phyloP scores from a whole-genome alignment of 2,329 filamentous ascomycete genomes.

The Trichoderma koningii region DNA sequence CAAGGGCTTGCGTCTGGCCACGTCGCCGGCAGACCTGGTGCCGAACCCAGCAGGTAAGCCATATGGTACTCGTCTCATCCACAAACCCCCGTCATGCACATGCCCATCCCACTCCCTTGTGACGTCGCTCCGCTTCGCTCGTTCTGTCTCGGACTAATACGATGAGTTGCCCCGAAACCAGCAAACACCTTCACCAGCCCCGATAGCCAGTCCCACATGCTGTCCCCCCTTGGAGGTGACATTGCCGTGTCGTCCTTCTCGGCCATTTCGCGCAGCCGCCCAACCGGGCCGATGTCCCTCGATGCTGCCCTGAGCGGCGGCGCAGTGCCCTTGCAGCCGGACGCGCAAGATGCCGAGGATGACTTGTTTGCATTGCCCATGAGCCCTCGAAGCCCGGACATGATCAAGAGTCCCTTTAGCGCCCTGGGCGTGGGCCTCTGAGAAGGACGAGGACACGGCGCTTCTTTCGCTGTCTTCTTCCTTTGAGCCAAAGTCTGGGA shows the following conservation, averaged over 20 bases:
- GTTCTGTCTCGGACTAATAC: constrained; percentile 14
- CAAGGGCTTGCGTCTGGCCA: constrained; percentile 75
- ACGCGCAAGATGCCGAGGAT: constrained; percentile 56
- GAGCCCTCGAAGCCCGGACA: constrained; percentile 83
- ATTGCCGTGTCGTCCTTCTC: constrained; percentile 44
- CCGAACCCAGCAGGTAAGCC: constrained; percentile 53
- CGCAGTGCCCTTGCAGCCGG: constrained; percentile 29
- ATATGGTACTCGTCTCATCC: background rate
- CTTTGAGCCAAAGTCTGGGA: background rate
- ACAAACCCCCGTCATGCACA: background rate
- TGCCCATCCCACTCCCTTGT: background rate
- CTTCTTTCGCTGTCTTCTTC: background rate
- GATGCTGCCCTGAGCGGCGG: constrained; percentile 38
- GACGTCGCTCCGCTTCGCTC: background rate
- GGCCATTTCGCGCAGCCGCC: constrained; percentile 34
- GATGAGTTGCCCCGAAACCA: constrained; percentile 26
- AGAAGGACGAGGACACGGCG: background rate
- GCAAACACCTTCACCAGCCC: constrained; percentile 42
- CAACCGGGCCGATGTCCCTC: constrained; percentile 38
- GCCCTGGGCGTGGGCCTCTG: constrained; percentile 41
- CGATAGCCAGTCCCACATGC: constrained; percentile 39
- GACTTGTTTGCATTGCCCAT: constrained; percentile 86
- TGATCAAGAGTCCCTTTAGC: constrained; percentile 80
- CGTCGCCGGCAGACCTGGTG: constrained; percentile 65
- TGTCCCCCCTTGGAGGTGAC: constrained; percentile 39